Evolutionary conservation across 495 filamentous ascomycete species (phyloP), one percentile per base, ranked within the genome.

Genomic region (Penicillium antarcticum): DNA sequence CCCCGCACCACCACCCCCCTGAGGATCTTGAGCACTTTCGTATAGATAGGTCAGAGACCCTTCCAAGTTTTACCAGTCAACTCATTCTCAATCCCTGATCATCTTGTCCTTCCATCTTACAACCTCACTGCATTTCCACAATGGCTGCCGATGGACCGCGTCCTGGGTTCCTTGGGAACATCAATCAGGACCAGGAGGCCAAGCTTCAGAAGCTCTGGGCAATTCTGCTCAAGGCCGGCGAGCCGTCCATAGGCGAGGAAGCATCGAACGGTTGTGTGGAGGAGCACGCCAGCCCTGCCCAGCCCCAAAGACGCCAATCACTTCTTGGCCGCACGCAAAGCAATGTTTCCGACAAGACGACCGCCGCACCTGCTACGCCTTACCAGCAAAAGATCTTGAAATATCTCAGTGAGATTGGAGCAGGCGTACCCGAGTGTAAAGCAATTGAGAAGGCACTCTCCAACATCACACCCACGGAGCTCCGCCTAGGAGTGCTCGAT

Each of bases 121-220:
- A 41, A 10, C 38, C n/a, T 23, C 16, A 8, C 12, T 43, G 32
- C 3, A 36, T 35, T 17, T 33, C 5, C 41, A 48, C 16, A 47
- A 63, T 66, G 62, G 52, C 62, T 38, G 43, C 57, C 47, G 45
- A 56, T 14, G 53, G 54, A 52, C 60, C 60, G 1, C 71, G 80
- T 12, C 81, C 86, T 8, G 92, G 92, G 32, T 83, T 89, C 55
- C 83, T 91, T 36, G 91, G 88, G 48, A 95, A 86, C 60, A 76
- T 97, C 37, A 95, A 87, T 12, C 61, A 80, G 7, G 89, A 92
- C 45, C 84, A 97, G 67, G 88, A 95, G 54, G 82, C 77, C 47
- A 95, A 91, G 63, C 70, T 97, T 44, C 86, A 84, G 61, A 84
- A 88, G 60, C 75, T 96, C 60, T 97, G 92, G 92, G 69, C 74